Conservation (phyloP, 139 green algal species). For the Chlamydomonas applanata region DNA sequence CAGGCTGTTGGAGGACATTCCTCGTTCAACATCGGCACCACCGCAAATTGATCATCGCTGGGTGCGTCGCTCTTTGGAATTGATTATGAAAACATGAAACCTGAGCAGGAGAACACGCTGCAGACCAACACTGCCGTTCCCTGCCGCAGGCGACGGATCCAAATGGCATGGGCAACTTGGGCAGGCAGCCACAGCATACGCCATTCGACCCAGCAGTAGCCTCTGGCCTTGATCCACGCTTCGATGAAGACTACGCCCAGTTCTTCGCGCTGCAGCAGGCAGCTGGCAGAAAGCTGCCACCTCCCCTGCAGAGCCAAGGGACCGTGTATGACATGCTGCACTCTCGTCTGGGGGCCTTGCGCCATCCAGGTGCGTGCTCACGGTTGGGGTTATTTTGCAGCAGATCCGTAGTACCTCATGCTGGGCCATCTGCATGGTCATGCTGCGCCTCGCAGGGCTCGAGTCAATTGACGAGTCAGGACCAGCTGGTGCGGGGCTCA, state of each 20-base stretch:
- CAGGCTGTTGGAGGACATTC: slow-evolving; percentile 82
- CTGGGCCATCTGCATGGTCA: background rate
- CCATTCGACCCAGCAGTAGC: slow-evolving; percentile 12
- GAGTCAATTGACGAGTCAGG: slow-evolving; percentile 68
- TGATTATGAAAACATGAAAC: too few relatives aligned
- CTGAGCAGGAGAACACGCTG: background rate
- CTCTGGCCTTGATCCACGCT: slow-evolving; percentile 64
- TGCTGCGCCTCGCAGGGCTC: slow-evolving; percentile 39
- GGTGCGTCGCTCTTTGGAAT: slow-evolving; percentile 41
- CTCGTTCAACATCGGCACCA: slow-evolving; percentile 73
- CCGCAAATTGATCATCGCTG: slow-evolving; percentile 77
- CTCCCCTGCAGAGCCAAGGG: background rate
- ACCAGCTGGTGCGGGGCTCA: slow-evolving; percentile 12
- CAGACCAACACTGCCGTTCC: background rate
- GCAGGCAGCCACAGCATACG: background rate
- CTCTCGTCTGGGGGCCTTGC: slow-evolving; percentile 8
- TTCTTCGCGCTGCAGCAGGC: slow-evolving; percentile 54
- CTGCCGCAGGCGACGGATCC: background rate
- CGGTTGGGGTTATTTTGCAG: slow-evolving; percentile 19
- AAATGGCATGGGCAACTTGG: too few relatives aligned
- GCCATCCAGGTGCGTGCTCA: background rate
- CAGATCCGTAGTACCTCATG: background rate
- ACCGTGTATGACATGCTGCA: background rate
- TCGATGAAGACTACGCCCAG: slow-evolving; percentile 83
- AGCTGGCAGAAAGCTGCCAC: background rate